Conservation (phyloP, 306 rosid species). For the Rosa persica region DNA sequence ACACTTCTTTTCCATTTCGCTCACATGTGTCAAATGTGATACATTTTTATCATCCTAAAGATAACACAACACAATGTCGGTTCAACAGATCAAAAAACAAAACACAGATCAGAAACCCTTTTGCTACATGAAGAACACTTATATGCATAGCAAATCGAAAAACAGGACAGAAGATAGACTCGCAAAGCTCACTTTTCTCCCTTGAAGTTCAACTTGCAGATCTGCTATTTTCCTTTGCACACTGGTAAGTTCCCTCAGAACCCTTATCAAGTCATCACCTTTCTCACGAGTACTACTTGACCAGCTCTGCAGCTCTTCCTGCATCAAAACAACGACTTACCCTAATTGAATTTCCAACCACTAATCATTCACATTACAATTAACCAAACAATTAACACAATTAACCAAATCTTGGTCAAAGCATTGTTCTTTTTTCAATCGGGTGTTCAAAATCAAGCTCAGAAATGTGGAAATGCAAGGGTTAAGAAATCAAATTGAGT, state of each 20-base stretch:
- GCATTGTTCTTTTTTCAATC: neutral
- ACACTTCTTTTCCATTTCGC: constrained; percentile 94
- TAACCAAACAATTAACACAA: neutral
- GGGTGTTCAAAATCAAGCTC: neutral
- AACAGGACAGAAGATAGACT: neutral
- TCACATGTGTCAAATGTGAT: constrained; percentile 88
- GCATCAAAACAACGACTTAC: constrained; percentile 4
- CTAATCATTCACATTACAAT: constrained; percentile 1
- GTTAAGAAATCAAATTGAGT: neutral
- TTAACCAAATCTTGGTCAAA: neutral
- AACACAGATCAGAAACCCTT: neutral
- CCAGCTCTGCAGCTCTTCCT: constrained; percentile 69
- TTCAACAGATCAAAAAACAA: neutral
- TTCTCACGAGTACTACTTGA: constrained; percentile 60
- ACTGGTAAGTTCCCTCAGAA: constrained; percentile 76
- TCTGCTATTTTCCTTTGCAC: constrained; percentile 92
- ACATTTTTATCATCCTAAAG: constrained; percentile 90
- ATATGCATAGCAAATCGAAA: neutral
- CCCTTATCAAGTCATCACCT: constrained; percentile 80
- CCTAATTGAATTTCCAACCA: constrained; percentile 3
- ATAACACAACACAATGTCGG: constrained; percentile 21
- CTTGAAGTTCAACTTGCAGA: constrained; percentile 98
- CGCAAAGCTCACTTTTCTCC: constrained; percentile 65
- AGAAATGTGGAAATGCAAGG: neutral
- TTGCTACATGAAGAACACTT: neutral